These are phyloP conservation scores for Drechslera avenae DNA, from an alignment of 2,329 filamentous ascomycete species.

Conservation along the genomic window DNA sequence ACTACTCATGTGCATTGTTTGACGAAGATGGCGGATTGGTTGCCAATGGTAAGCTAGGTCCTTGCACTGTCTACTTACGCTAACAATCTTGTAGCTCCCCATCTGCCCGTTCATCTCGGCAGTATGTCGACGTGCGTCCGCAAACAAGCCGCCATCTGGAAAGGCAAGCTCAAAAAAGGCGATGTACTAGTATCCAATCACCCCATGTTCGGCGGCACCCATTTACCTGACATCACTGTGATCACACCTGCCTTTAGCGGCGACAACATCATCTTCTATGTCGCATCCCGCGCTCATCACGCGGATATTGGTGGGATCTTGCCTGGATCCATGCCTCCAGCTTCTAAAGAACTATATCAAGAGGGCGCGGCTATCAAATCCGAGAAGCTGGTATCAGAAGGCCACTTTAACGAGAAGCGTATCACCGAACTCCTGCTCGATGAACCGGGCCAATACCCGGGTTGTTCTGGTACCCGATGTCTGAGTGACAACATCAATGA, in stretches of 20 bases:
- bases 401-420: conserved; percentile 77
- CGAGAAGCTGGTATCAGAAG: conserved; percentile 74
- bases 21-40: conserved; percentile 77
- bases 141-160: conserved; percentile 80
- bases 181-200: conserved; percentile 86
- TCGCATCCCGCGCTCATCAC: conserved; percentile 79
- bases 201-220: conserved; percentile 81
- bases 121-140: conserved; percentile 85
- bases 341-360: conserved; percentile 65
- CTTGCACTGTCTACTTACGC: background rate
- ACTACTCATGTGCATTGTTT: conserved; percentile 83
- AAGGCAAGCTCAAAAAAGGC: conserved; percentile 74
- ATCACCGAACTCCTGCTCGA: conserved; percentile 73
- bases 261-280: conserved; percentile 79
- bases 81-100: conserved; percentile 61
- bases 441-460: conserved; percentile 74
- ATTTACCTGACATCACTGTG: conserved; percentile 82
- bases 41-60: conserved; percentile 61
- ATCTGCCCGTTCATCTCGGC: conserved; percentile 80
- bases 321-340: conserved; percentile 81
- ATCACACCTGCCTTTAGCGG: conserved; percentile 79
- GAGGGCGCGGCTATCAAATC: conserved; percentile 62
- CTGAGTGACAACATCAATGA: conserved; percentile 85
- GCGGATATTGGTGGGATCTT: conserved; percentile 85
- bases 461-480: conserved; percentile 78